Conservation (phyloP, 305 asterid species). For the Solanum hybrid region DNA sequence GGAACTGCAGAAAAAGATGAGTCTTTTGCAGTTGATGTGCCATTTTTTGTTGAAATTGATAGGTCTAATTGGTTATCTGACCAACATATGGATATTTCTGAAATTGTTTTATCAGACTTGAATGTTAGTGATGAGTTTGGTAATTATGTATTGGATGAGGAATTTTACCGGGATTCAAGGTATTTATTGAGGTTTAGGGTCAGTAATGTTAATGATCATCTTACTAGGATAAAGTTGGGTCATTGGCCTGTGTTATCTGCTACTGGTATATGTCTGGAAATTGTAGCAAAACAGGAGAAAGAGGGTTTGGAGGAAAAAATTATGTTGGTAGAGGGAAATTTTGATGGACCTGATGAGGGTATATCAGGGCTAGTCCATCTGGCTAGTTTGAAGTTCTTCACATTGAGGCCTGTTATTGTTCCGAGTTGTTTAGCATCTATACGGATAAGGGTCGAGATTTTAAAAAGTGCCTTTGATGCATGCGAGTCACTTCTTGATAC, state of each 20-base stretch:
- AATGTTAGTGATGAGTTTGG: constrained; percentile 37
- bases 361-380: constrained; percentile 77
- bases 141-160: constrained; percentile 38
- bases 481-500: constrained; percentile 70
- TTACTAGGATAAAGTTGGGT: constrained; percentile 69
- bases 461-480: constrained; percentile 45
- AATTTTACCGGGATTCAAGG: constrained; percentile 36
- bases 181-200: constrained; percentile 57
- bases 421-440: constrained; percentile 38
- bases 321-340: constrained; percentile 54
- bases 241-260: constrained; percentile 82
- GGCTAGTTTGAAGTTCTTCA: constrained; percentile 66
- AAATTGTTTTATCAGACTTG: constrained; percentile 61
- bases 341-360: constrained; percentile 83
- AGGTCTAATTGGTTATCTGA: constrained; percentile 47
- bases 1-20: constrained; percentile 16
- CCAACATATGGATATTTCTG: constrained; percentile 68
- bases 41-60: constrained; percentile 54
- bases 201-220: constrained; percentile 50
- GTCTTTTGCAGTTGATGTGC: constrained; percentile 20
- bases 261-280: constrained; percentile 40
- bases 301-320: constrained; percentile 39
- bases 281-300: constrained; percentile 29
- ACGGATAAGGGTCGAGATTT: constrained; percentile 63
- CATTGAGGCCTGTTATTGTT: constrained; percentile 53